Evolutionary conservation across 805 yeast species (phyloP).

Genomic region (Zygoascus biomembranicola): DNA sequence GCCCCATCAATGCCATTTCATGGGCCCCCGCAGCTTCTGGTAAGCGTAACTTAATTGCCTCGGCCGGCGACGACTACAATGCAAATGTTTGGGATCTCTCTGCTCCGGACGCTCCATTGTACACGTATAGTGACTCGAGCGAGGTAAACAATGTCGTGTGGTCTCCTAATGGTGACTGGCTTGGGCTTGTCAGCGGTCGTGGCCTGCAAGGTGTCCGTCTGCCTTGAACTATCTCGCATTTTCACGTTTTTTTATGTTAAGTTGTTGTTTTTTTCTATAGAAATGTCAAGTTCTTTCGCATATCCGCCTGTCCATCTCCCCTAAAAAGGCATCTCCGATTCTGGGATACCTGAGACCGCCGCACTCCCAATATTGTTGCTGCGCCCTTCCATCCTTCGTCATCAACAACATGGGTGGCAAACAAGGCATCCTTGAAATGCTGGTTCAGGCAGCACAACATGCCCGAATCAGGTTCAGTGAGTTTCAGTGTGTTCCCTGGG

Average conservation of each 20-base stretch:
- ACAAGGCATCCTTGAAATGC: background rate
- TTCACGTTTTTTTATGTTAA: background rate
- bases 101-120: constrained; percentile 23
- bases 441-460: background rate
- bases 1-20: constrained; percentile 59
- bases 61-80: constrained; percentile 56
- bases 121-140: constrained; percentile 50
- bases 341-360: too few species aligned
- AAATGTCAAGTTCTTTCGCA: too few species aligned
- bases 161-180: constrained; percentile 69
- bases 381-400: too few species aligned
- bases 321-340: too few species aligned
- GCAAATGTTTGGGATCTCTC: constrained; percentile 57
- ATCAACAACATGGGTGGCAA: background rate
- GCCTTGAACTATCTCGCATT: background rate
- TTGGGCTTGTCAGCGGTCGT: constrained; percentile 65
- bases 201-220: constrained; percentile 52
- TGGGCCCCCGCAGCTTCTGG: constrained; percentile 62
- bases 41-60: constrained; percentile 55
- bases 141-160: constrained; percentile 77
- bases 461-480: background rate
- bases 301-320: too few species aligned
- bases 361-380: too few species aligned
- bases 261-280: background rate
- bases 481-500: background rate